phyloP scores from a whole-genome alignment of 129 eudicot genomes.

The Pseudognaphalium luteoalbum region DNA sequence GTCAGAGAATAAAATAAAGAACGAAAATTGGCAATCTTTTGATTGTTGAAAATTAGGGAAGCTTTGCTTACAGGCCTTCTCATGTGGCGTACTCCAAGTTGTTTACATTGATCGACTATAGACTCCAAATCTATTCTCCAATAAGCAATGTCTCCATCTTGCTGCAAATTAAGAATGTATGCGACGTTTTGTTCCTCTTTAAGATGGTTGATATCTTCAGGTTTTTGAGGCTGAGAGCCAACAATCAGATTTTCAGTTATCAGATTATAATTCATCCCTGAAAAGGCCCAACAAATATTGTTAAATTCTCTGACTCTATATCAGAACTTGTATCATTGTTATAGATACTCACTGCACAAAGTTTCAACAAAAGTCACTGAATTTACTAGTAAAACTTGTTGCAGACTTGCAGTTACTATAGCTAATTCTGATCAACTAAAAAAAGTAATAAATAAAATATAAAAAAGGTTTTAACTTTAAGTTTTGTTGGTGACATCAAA shows the following conservation, averaged over 20 bases:
- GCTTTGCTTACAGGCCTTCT: constrained; percentile 90
- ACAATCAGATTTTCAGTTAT: constrained; percentile 77
- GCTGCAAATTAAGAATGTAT: constrained; percentile 92
- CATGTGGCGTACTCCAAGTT: constrained; percentile 73
- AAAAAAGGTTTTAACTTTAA: too few relatives aligned
- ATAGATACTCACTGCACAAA: neutral
- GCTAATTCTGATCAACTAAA: neutral
- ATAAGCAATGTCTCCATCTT: constrained; percentile 74
- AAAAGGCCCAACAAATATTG: constrained; percentile 20
- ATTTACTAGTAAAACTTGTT: neutral
- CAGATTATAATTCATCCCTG: constrained; percentile 91
- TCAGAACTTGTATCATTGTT: neutral
- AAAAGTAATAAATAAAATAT: neutral
- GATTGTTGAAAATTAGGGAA: neutral
- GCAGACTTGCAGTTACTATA: neutral
- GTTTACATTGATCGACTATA: constrained; percentile 57
- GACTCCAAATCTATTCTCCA: constrained; percentile 82
- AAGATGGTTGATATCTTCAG: constrained; percentile 83
- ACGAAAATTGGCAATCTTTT: neutral
- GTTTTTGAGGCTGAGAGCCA: constrained; percentile 95
- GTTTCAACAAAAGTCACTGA: neutral
- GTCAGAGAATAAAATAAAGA: constrained; percentile 1
- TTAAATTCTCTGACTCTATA: constrained; percentile 14
- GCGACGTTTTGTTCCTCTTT: constrained; percentile 78
- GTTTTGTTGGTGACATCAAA: too few relatives aligned